phyloP scores from a whole-genome alignment of 2,329 filamentous ascomycete species.

The Venturiaceae sp. region DNA sequence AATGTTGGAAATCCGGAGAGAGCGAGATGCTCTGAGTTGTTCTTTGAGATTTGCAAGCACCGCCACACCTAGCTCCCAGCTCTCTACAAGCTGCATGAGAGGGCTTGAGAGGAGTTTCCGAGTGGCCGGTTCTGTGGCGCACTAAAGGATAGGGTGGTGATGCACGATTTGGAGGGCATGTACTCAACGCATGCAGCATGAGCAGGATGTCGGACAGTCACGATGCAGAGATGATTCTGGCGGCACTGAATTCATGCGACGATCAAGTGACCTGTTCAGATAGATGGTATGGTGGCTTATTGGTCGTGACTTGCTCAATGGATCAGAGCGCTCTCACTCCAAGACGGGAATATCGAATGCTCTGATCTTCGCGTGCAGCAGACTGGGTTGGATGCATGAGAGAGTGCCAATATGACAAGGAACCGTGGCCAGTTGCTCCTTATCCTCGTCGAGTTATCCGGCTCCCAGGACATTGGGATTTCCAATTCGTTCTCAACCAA shows the following conservation, averaged over 20 bases:
- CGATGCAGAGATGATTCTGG: neutral
- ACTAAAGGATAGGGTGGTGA: neutral
- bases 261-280: neutral
- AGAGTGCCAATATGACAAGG: neutral
- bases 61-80: neutral
- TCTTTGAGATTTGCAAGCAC: neutral
- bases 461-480: neutral
- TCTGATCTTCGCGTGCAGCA: neutral
- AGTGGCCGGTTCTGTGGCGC: neutral
- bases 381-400: neutral
- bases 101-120: neutral
- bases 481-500: neutral
- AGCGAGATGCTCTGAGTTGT: neutral
- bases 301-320: neutral
- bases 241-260: neutral
- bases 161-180: neutral
- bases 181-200: neutral
- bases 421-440: neutral
- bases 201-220: neutral
- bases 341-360: neutral
- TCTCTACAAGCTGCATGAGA: neutral
- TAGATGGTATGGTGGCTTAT: neutral
- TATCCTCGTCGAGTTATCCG: neutral
- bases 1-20: neutral
- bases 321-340: neutral